Base-by-base conservation (phyloP, 306 rosid species). In the Hippophae gyantsensis region DNA sequence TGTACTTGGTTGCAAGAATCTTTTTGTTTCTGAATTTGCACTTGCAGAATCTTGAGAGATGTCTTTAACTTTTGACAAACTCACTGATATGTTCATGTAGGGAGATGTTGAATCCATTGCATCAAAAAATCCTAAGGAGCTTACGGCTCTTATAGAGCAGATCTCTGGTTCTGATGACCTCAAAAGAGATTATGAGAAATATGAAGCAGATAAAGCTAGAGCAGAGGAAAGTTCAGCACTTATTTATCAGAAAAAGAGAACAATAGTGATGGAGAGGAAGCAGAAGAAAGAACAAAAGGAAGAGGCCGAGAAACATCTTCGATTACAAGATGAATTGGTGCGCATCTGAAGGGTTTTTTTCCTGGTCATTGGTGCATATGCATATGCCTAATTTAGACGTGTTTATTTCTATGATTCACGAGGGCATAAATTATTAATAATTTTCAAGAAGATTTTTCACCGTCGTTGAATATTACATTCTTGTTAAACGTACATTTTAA, bases 61-160 rank as follows among this genome's bases (percentile, higher is more conserved):
- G 23, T 18, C 0, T 1, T 18, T 32, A 32, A 32, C 38, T 32
- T 32, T 32, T 32, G 38, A 32, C 38, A 32, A 25, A 48, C 14
- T 43, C 23, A 18, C 42, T 63, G 48, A 65, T 66, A 18, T 78
- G 8, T 18, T 18, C 23, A 14, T 74, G 52, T 71, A 93, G 99
- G 99, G 99, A 43, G 99, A 93, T 57, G 99, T 93, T 67, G 99
- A 93, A 72, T 88, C 99, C 61, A 84, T 93, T 75, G 99, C 99
- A 7, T 88, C 97, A 4, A 93, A 93, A 68, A 93, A 80, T 71
- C 99, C 99, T 0, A 93, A 88, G 72, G 99, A 93, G 68, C 90
- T 93, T 14, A 80, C 95, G 60, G 90, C 65, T 23, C 90, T 93
- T 77, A 60, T 93, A 8, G 99, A 93, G 89, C 99, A 93, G 76